Base-by-base conservation (phyloP, 2,329 filamentous ascomycete genomes). In the Sphaerulina musiva region DNA sequence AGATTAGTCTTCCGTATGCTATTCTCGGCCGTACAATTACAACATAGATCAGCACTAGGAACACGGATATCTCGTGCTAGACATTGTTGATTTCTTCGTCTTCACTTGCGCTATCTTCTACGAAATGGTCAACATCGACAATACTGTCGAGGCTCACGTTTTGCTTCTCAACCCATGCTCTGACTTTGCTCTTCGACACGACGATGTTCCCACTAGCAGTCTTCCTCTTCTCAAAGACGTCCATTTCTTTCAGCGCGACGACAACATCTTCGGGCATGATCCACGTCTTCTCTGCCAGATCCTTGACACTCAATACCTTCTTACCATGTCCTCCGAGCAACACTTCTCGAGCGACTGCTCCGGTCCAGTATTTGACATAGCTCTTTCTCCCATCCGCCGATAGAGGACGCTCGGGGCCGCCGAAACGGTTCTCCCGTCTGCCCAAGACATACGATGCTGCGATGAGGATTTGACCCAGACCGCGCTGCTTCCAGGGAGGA, bases 381-480 rank as follows among this genome's bases (percentile, higher is more conserved):
- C 89, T 89, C 65, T 83, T 86, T 62, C 82, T 81, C 1, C 92
- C 92, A 46, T 95, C 79, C 58, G 92, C 87, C 17, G 87, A 93
- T 43, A 97, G 84, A 8, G 92, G 93, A 69, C 95, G 93, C 74
- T 98, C 93, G 0, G 93, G 93, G 0, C 93, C 92, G 36, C 93
- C 93, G 29, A 96, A 79, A 42, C 92, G 78, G 6, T 84, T 84
- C 67, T 97, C 91, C 53, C 87, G 81, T 46, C 84, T 82, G 17
- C 90, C 92, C 45, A 98, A 85, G 70, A 93, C 91, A 71, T 98
- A 98, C 38, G 88, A 95, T 2, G 93, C 83, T 4, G 89, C 90
- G 83, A 98, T 97, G 32, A 98, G 78, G 48, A 97, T 75, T 48
- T 89, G 84, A 0, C 93, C 93, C 0, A 97, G 79, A 1, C 92